Base-by-base conservation (phyloP, 83 land plant genomes). In the Picea engelmannii region DNA sequence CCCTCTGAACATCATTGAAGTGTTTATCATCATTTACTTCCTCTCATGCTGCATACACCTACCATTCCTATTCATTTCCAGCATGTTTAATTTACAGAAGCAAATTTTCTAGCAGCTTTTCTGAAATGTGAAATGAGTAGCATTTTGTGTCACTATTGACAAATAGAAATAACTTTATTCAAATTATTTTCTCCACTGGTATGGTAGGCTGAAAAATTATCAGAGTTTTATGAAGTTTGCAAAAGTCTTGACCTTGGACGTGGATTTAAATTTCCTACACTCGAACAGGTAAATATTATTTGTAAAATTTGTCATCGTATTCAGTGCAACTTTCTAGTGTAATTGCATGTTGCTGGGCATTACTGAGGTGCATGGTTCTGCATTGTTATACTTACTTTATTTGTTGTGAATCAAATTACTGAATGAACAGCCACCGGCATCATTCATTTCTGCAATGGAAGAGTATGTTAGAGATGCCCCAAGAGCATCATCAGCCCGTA, bases 161-260 rank as follows among this genome's bases (percentile, higher is more conserved):
- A 66, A 66, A 66, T 66, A 47, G 52, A 47, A 47, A 47, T 47
- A 47, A 47, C 49, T 76, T 82, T 38, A 38, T 83, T 8, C 3
- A 47, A 47, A 47, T 47, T 47, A 47, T 47, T 47, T 47, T 9
- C 2, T 47, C 52, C 11, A 60, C 10, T 78, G 65, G 13, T 27
- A 68, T 82, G 83, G 84, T 93, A 98, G 99, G 95, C 95, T 38
- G 99, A 92, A 79, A 88, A 85, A 67, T 82, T 98, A 25, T 94
- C 98, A 66, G 96, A 98, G 71, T 98, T 98, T 61, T 98, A 98
- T 91, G 99, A 98, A 78, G 68, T 96, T 64, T 98, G 99, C 82
- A 98, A 94, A 83, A 92, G 88, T 35, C 84, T 98, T 81, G 95
- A 98, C 76, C 78, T 96, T 83, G 92, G 96, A n/a, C 97, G 98